Evolutionary conservation across 768 basidiomycete species (phyloP).

Genomic region (Suillus weaverae): DNA sequence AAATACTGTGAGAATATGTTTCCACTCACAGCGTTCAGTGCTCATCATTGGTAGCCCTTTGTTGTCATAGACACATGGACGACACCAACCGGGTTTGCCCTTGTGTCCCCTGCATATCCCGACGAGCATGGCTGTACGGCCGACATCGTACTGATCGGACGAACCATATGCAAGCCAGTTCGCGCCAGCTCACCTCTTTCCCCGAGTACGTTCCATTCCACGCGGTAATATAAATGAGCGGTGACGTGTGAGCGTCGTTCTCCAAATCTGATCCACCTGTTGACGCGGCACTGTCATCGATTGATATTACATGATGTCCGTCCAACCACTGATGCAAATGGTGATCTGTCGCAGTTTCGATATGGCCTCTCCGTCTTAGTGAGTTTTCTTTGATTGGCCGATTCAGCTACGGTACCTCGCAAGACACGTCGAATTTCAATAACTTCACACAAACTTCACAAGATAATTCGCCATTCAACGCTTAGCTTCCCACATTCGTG

Average conservation of each 20-base stretch:
- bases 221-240: neutral
- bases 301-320: neutral
- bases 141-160: neutral
- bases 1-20: neutral
- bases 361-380: neutral
- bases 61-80: neutral
- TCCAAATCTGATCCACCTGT: constrained; percentile 26
- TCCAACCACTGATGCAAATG: neutral
- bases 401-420: neutral
- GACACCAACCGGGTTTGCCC: neutral
- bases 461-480: neutral
- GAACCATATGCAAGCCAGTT: constrained; percentile 4
- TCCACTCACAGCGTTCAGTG: neutral
- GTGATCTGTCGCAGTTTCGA: neutral
- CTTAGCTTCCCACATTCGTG: neutral
- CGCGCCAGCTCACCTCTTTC: constrained; percentile 9
- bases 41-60: neutral
- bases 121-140: neutral
- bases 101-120: neutral
- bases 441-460: neutral
- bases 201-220: constrained; percentile 9
- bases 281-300: neutral
- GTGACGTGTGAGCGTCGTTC: constrained; percentile 36
- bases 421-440: neutral
- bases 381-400: neutral